phyloP scores from a whole-genome alignment of 2,329 filamentous ascomycete species.

The Epicoccum sorghinum region DNA sequence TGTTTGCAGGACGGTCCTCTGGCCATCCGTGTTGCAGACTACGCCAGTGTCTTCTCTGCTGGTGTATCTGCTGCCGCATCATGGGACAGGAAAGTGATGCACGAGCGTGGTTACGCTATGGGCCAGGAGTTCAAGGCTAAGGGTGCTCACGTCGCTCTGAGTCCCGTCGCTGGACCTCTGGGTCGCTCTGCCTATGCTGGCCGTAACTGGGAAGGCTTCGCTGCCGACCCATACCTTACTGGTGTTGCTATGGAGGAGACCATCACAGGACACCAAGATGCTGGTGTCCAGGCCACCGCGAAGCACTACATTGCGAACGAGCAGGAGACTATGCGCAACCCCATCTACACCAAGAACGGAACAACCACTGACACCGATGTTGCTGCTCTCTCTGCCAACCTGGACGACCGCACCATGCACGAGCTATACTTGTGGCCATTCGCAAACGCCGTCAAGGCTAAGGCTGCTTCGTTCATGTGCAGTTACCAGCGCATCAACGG shows the following conservation, averaged over 20 bases:
- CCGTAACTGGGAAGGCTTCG: slow-evolving; percentile 55
- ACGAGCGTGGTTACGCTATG: slow-evolving; percentile 47
- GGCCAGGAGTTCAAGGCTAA: slow-evolving; percentile 45
- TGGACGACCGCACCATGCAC: slow-evolving; percentile 69
- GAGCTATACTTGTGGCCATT: slow-evolving; percentile 73
- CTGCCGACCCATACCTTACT: slow-evolving; percentile 52
- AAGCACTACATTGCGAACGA: slow-evolving; percentile 68
- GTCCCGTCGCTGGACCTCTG: slow-evolving; percentile 58
- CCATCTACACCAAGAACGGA: slow-evolving; percentile 64
- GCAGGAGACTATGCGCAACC: slow-evolving; percentile 59
- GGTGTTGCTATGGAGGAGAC: slow-evolving; percentile 50
- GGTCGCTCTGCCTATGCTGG: slow-evolving; percentile 51
- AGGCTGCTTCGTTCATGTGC: slow-evolving; percentile 68
- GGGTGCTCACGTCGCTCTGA: slow-evolving; percentile 51
- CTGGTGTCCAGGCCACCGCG: slow-evolving; percentile 51
- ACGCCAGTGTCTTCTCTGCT: slow-evolving; percentile 49
- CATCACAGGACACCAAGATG: slow-evolving; percentile 49
- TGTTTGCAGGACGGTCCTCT: slow-evolving; percentile 51
- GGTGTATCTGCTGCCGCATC: slow-evolving; percentile 46
- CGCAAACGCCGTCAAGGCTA: slow-evolving; percentile 64
- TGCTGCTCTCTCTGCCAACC: slow-evolving; percentile 65
- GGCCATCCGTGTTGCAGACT: slow-evolving; percentile 43
- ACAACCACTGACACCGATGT: slow-evolving; percentile 42
- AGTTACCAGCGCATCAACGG: slow-evolving; percentile 49
- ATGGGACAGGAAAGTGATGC: slow-evolving; percentile 49